Base-by-base conservation (phyloP, 805 yeast species). In the Kodamaea jinghongensis region DNA sequence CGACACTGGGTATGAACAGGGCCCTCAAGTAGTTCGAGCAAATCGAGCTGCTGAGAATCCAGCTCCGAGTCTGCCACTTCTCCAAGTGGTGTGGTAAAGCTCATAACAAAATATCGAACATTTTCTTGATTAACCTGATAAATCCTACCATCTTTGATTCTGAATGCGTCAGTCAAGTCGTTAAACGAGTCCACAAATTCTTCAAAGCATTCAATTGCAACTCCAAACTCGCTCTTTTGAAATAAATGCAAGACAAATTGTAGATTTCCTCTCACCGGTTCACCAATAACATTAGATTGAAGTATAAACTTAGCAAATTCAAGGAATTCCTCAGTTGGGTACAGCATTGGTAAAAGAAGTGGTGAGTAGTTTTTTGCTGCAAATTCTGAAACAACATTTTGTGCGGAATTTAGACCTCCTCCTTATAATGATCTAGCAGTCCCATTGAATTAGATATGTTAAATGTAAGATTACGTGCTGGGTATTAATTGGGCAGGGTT, bases 101-200 rank as follows among this genome's bases (percentile, higher is more conserved):
- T 20, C 7, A 6, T 8, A 6, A 20, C 7, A 20, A 20, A 20
- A 20, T 6, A 6, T 8, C 8, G 23, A 8, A 20, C 8, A 8
- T 20, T 20, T 20, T 20, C 23, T 20, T 20, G 23, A 8, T 54
- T 44, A 28, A 56, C 34, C 50, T 50, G 47, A 8, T 20, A 27
- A 2, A 46, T 6, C 9, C 28, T 27, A 1, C 13, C 28, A 2
- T 17, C 30, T 3, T 20, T 32, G 5, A 44, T 10, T 13, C 39
- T 20, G 7, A 17, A 50, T 6, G 39, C 27, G 1, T 53, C 59
- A 32, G 54, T 47, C 2, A 58, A 38, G 4, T 34, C 39, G 32
- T 55, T 56, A 35, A 55, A 53, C 9, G 45, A 38, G 3, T 15
- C 31, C 7, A 55, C 13, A 35, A 34, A 47, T 1, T 22, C 15